Base-by-base conservation (phyloP, 176 grass and related monocot species). In the Carex parvula region DNA sequence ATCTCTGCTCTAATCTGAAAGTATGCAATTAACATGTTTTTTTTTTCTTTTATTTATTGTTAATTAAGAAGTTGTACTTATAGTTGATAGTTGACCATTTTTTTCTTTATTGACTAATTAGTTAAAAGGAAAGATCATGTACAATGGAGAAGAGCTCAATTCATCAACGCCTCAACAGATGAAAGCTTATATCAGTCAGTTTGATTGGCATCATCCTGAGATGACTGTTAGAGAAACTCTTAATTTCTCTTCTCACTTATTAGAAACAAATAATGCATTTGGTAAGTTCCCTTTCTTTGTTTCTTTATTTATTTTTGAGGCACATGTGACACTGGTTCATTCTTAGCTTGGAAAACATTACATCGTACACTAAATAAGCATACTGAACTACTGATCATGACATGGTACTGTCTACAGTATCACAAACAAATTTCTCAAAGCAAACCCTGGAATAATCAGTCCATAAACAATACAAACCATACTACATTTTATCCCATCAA, bases 171-270 rank as follows among this genome's bases (percentile, higher is more conserved):
- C 90, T 86, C 84, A 87, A 30, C 90, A 90, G 54, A 60, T 92
- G 66, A 85, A 76, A 82, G 90, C 94, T 70, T 97, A 94, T 85
- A 78, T 97, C 80, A 91, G 94, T 83, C 94, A 97, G 66, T 60
- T 87, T 88, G 92, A 97, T 90, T 91, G 94, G 79, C 94, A 97
- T 71, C 94, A 94, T 87, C 85, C 94, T 29, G 94, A 97, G 86
- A 97, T 97, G 94, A 97, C 94, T 62, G 89, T 94, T 48, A 89
- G 86, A 66, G 94, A 97, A 61, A 97, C 92, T 0, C 84, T 97
- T 17, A 84, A 94, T 84, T 97, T 97, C 77, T 81, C 94, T 64
- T 89, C 85, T 79, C 86, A 84, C 32, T 85, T 97, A 87, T 81
- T 97, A n/a, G 85, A 89, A 80, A 90, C 94, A 62, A 84, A 86